Percentiles rank a stretch among this genome's conserved stretches.
Conservation (phyloP, 768 basidiomycete species). For the Auricularia sp. region DNA sequence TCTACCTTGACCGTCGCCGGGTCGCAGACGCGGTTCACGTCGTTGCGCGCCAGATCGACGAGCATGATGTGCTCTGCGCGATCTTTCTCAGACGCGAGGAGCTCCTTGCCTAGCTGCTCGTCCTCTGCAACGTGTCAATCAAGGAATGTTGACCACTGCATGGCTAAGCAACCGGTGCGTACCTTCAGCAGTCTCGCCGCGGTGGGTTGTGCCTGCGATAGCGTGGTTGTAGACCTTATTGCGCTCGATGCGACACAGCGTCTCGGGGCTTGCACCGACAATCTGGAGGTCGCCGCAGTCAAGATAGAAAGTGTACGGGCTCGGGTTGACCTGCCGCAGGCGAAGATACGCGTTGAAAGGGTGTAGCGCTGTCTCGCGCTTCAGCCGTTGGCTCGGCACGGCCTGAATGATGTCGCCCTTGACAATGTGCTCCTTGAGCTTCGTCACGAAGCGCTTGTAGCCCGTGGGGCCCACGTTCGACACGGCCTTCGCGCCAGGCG, state of each 20-base stretch:
- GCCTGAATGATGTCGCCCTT: constrained; percentile 98
- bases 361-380: constrained; percentile 77
- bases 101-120: constrained; percentile 56
- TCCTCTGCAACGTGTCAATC: constrained; percentile 58
- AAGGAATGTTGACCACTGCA: constrained; percentile 8
- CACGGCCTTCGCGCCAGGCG: constrained; percentile 55
- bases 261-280: constrained; percentile 98
- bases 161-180: constrained; percentile 16
- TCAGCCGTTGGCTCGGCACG: constrained; percentile 87
- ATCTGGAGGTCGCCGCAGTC: constrained; percentile 89
- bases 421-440: constrained; percentile 87
- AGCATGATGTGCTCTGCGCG: constrained; percentile 99
- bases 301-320: constrained; percentile 98
- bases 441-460: constrained; percentile 85
- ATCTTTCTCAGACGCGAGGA: constrained; percentile 85
- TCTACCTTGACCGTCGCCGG: constrained; percentile 95
- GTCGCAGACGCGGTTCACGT: constrained; percentile 94
- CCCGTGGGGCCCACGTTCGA: constrained; percentile 93
- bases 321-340: constrained; percentile 89
- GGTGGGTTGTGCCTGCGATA: constrained; percentile 87
- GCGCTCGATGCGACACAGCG: constrained; percentile 87
- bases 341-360: constrained; percentile 97
- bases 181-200: constrained; percentile 85
- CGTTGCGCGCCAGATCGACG: constrained; percentile 94
- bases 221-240: constrained; percentile 96